Conservation (phyloP, 768 basidiomycete genomes). For the Pholiota microspora region DNA sequence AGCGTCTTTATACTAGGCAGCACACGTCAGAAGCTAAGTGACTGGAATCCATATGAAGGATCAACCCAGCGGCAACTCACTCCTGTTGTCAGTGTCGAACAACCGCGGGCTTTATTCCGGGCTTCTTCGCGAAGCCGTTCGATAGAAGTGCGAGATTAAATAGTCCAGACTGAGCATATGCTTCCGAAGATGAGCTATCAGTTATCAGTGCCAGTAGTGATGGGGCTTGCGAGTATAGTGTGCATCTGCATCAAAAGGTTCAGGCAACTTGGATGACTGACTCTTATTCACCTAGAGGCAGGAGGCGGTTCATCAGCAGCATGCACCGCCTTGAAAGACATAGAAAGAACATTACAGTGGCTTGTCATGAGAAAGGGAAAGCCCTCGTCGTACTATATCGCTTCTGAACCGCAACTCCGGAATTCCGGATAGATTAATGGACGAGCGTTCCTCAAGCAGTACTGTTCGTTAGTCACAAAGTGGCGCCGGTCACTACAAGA, state of each 20-base stretch:
- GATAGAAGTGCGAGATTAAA: conserved; percentile 14
- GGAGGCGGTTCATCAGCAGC: neutral
- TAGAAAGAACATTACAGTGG: too few species aligned
- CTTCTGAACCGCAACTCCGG: neutral
- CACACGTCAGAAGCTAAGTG: neutral
- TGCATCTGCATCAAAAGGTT: neutral
- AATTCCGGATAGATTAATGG: neutral
- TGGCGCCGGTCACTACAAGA: too few species aligned
- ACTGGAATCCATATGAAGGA: conserved; percentile 8
- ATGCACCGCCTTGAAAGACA: neutral
- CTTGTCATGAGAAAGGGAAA: too few species aligned
- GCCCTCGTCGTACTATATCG: too few species aligned
- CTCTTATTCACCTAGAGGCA: neutral
- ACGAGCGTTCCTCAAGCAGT: too few species aligned
- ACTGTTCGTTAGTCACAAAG: neutral
- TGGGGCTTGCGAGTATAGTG: conserved; percentile 3
- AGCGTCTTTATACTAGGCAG: conserved; percentile 11
- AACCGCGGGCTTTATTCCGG: conserved; percentile 16
- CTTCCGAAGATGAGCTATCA: conserved; percentile 16
- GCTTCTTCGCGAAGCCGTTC: conserved; percentile 18
- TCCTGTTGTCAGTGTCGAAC: conserved; percentile 13
- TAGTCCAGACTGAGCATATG: conserved; percentile 5
- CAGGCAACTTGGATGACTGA: neutral
- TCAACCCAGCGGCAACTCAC: conserved; percentile 15
- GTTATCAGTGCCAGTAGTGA: conserved; percentile 9